Base-by-base conservation (phyloP, 202 grass and related monocot species). In the Zoysia matrella region DNA sequence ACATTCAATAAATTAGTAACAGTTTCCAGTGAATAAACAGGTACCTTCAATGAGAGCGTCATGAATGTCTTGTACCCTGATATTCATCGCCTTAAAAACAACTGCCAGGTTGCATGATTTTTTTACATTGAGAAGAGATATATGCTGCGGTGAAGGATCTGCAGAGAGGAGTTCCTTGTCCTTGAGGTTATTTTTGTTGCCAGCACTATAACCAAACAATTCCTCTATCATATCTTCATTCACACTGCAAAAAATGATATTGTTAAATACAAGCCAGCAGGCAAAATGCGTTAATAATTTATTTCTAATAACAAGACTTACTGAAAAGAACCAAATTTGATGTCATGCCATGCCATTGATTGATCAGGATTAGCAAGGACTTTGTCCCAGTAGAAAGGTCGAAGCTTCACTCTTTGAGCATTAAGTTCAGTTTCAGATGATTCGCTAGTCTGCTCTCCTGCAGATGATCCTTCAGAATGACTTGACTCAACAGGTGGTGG, bases 31-130 rank as follows among this genome's bases (percentile, higher is more conserved):
- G 68, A n/a, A 84, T 64, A 73, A 51, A 85, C 13, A 73, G 42
- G 18, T 89, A 94, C 92, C 89, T 89, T 94, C 86, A 53, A 71
- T 66, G 3, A 94, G 71, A 54, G 92, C 86, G 55, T 83, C 75
- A 80, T 81, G 84, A 53, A 91, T 86, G 14, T 89, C 89, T 50
- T 89, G 73, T 76, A 62, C 82, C 58, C 77, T 91, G 51, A 91
- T 75, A 80, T 88, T 91, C 86, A 91, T 85, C 46, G 92, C 89
- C 84, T 89, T 91, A 44, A 94, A 85, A 71, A 90, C 87, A 47
- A 91, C 87, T 65, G 81, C 89, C 47, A 94, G 85, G 80, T 94
- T 94, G 74, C 87, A 90, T n/a, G 92, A 91, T 80, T 91, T 94
- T 76, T 94, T 94, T 58, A 88, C 71, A 80, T 94, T 79, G 74